These are phyloP conservation scores for Entomortierella beljakovae DNA, from an alignment of 192 early-diverging fungal species.

Conservation along the genomic window DNA sequence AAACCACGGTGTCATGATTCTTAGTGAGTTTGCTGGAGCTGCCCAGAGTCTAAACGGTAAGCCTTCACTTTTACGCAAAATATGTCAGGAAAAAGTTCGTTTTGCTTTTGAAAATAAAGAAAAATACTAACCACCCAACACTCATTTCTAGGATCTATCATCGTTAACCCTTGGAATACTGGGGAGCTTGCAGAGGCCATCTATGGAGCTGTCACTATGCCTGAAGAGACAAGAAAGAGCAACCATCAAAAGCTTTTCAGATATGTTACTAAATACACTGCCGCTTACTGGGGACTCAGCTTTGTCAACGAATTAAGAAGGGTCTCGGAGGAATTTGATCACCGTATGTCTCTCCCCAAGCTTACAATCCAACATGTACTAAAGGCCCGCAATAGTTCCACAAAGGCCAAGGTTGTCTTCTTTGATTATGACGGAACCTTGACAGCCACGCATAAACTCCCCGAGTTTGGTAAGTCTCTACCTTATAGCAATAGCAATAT, in stretches of 20 bases:
- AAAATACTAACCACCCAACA: neutral
- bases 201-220: constrained; percentile 93
- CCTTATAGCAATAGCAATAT: no score
- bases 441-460: constrained; percentile 84
- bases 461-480: constrained; percentile 77
- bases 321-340: constrained; percentile 68
- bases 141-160: constrained; percentile 77
- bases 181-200: constrained; percentile 93
- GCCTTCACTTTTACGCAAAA: neutral
- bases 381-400: constrained; percentile 63
- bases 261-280: constrained; percentile 98
- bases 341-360: constrained; percentile 71
- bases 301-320: constrained; percentile 91
- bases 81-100: no score
- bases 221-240: constrained; percentile 77
- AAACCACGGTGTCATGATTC: constrained; percentile 95
- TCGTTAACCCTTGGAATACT: constrained; percentile 99
- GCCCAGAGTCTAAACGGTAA: constrained; percentile 96
- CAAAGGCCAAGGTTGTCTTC: constrained; percentile 82
- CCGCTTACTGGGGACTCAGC: constrained; percentile 95
- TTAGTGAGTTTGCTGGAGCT: constrained; percentile 98
- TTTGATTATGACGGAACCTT: constrained; percentile 99
- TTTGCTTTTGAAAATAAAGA: no score
- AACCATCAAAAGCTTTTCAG: constrained; percentile 93
- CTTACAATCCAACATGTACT: constrained; percentile 66